Percentiles rank a stretch among this genome's conserved stretches.
These are phyloP conservation scores for Trichocladium uniseriatum DNA, from an alignment of 495 filamentous ascomycete genomes.

Conservation along the genomic window DNA sequence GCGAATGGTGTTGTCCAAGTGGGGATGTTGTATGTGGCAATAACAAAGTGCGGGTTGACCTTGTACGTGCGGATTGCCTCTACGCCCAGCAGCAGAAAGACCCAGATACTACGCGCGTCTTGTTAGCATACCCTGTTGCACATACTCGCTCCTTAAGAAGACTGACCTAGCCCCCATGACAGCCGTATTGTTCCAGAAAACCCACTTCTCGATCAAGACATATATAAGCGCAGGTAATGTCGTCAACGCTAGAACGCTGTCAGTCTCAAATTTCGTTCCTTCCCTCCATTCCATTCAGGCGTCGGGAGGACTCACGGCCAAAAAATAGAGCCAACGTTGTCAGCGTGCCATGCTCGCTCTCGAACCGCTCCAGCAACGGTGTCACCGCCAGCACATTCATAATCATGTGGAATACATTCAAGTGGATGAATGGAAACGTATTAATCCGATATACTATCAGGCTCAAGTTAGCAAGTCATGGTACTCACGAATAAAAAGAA, in stretches of 20 bases:
- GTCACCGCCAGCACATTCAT: constrained; percentile 71
- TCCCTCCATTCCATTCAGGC: too few species aligned
- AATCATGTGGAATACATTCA: constrained; percentile 65
- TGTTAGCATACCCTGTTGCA: not conserved
- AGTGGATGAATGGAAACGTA: constrained; percentile 84
- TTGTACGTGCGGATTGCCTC: constrained; percentile 75
- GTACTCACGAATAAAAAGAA: not conserved
- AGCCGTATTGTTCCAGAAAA: constrained; percentile 54
- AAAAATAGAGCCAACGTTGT: constrained; percentile 73
- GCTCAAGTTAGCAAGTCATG: not conserved
- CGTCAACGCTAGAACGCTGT: constrained; percentile 52
- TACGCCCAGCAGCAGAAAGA: constrained; percentile 73
- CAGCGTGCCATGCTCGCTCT: constrained; percentile 88
- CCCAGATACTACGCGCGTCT: constrained; percentile 55
- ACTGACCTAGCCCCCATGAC: constrained; percentile 76
- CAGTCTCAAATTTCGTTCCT: not conserved
- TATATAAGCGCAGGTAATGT: constrained; percentile 70
- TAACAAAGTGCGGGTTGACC: constrained; percentile 63
- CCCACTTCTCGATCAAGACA: constrained; percentile 55
- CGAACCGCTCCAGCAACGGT: constrained; percentile 84
- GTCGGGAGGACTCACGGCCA: constrained; percentile 72
- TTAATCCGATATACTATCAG: constrained; percentile 86
- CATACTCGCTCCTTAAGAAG: not conserved
- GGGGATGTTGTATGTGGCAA: constrained; percentile 68
- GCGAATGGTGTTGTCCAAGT: constrained; percentile 86